These are phyloP conservation scores for Stagonosporopsis cucurbitacearum DNA, from an alignment of 2,329 filamentous ascomycete genomes.

Conservation along the genomic window DNA sequence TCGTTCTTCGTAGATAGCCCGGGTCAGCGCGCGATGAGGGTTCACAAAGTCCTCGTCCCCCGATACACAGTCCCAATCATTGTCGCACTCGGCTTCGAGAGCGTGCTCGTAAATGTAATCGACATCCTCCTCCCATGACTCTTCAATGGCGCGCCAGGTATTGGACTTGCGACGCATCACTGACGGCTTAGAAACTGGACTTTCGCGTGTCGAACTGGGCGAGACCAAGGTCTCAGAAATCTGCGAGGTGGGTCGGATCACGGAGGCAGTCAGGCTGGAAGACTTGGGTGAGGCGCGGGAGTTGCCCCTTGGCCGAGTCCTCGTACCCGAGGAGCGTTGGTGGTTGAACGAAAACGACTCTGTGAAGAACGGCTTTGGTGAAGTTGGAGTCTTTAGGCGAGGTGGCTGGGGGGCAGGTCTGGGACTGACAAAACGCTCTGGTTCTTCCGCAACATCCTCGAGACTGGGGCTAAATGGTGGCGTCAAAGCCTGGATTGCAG, in stretches of 20 bases:
- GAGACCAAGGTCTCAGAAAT: slow-evolving; percentile 56
- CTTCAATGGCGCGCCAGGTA: slow-evolving; percentile 47
- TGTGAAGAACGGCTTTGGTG: slow-evolving; percentile 36
- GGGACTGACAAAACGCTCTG: slow-evolving; percentile 43
- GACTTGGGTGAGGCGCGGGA: slow-evolving; percentile 36
- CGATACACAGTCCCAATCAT: slow-evolving; percentile 60
- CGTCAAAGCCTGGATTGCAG: slow-evolving; percentile 48
- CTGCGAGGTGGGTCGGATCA: slow-evolving; percentile 45
- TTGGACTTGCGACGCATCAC: slow-evolving; percentile 40
- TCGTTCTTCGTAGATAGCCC: slow-evolving; percentile 8
- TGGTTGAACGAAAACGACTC: slow-evolving; percentile 38
- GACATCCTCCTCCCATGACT: slow-evolving; percentile 67
- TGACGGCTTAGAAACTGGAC: slow-evolving; percentile 30
- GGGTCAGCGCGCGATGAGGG: slow-evolving; percentile 27
- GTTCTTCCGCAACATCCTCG: slow-evolving; percentile 48
- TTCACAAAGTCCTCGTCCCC: slow-evolving; percentile 44
- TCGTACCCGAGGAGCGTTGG: slow-evolving; percentile 32
- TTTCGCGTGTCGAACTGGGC: slow-evolving; percentile 42
- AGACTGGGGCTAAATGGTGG: slow-evolving; percentile 51
- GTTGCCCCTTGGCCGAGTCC: slow-evolving; percentile 28
- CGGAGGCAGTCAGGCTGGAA: slow-evolving; percentile 25
- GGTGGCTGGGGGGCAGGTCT: slow-evolving; percentile 45
- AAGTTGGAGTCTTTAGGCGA: slow-evolving; percentile 27
- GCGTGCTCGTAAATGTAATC: slow-evolving; percentile 68
- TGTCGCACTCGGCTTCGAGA: slow-evolving; percentile 66